Base-by-base conservation (phyloP, 2,329 filamentous ascomycete genomes). In the Fusarium xyrophilum region DNA sequence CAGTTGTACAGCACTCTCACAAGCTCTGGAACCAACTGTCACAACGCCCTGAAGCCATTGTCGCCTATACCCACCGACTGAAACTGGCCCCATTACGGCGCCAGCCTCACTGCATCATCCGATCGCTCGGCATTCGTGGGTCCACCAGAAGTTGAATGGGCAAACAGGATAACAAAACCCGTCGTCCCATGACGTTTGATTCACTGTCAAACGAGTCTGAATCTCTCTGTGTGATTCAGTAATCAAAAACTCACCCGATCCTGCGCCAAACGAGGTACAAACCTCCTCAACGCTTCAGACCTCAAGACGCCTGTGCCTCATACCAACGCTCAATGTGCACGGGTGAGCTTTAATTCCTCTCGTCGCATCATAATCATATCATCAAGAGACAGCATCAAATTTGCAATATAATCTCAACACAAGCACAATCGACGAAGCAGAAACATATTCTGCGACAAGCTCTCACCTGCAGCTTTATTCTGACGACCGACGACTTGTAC, bases 111-210 rank as follows among this genome's bases (percentile, higher is more conserved):
- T 71, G 42, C 67, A 74, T 74, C 72, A 56, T 73, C 71, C 71
- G 71, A 73, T 72, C 60, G 60, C 63, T 71, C 67, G 67, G 69
- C 62, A 60, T 55, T 63, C 71, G 71, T 73, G 71, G 71, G 71
- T 72, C 71, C 71, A 73, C 71, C 63, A 68, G 56, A 59, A 47
- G 21, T 54, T 63, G 63, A 57, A 69, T 46, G 68, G 61, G 62
- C 65, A 69, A 71, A 63, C 69, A 68, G 67, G 64, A 65, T 63
- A 53, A 46, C 51, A 27, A 44, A 46, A 33, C 28, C 65, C 60
- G 62, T 56, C 60, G 60, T 69, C 71, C 65, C 71, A 73, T 73
- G 71, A 73, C 71, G 67, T 63, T 62, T 56, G 36, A 53, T 66
- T 68, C 64, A 68, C 55, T 68, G 59, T 54, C 64, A 65, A 68